Conservation (phyloP, 352 stramenopile species). For the Phytopythium chamaehyphon region DNA sequence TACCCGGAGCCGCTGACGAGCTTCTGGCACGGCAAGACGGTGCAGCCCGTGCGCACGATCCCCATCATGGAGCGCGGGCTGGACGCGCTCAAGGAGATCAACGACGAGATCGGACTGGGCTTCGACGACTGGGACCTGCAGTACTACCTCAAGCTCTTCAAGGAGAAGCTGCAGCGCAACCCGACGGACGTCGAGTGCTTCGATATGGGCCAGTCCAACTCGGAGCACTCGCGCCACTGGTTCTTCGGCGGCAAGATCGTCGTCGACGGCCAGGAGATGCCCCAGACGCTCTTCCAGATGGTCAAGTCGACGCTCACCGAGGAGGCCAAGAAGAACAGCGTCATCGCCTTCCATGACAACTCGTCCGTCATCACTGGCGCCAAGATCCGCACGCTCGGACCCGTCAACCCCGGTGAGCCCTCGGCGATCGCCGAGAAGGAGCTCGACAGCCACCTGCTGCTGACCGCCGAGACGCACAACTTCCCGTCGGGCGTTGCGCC, state of each 20-base stretch:
- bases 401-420: constrained; percentile 56
- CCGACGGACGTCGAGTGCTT: constrained; percentile 99
- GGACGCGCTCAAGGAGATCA: constrained; percentile 94
- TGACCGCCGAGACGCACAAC: constrained; percentile 99
- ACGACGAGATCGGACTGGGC: constrained; percentile 92
- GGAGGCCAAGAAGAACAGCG: constrained; percentile 88
- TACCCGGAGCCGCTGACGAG: constrained; percentile 88
- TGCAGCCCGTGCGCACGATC: constrained; percentile 87
- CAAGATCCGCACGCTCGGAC: constrained; percentile 82
- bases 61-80: constrained; percentile 94
- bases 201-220: constrained; percentile 98
- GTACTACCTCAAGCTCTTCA: constrained; percentile 97
- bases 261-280: constrained; percentile 95
- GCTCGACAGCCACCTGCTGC: constrained; percentile 92
- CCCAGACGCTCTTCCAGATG: constrained; percentile 98
- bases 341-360: constrained; percentile 99
- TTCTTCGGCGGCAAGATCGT: constrained; percentile 99
- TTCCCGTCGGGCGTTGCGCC: constrained; percentile 96
- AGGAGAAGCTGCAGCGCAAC: constrained; percentile 96
- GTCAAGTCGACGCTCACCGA: constrained; percentile 97
- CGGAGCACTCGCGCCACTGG: constrained; percentile 99
- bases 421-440: constrained; percentile 60
- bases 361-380: constrained; percentile 96
- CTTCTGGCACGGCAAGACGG: constrained; percentile 86
- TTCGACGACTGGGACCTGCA: constrained; percentile 99